Percentiles rank a stretch among this genome's conserved stretches.
These are phyloP conservation scores for Alternaria angustiovoidea DNA, from an alignment of 2,329 filamentous ascomycete species.

Conservation along the genomic window DNA sequence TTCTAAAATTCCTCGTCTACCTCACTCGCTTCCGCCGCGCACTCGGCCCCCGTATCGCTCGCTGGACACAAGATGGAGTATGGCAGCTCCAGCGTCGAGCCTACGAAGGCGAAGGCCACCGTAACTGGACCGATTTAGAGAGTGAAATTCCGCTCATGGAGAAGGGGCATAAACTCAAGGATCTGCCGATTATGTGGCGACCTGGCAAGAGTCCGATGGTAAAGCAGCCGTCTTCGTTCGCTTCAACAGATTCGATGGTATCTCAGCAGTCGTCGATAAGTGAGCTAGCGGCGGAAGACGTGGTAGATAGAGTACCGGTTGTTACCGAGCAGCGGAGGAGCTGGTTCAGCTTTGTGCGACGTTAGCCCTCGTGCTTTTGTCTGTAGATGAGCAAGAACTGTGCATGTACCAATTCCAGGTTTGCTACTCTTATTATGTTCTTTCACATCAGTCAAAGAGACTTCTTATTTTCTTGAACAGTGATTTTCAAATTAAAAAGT, in stretches of 20 bases:
- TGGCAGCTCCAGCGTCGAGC: constrained; percentile 38
- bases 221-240: neutral
- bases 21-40: constrained; percentile 20
- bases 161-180: constrained; percentile 12
- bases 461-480: neutral
- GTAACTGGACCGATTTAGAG: constrained; percentile 5
- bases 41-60: constrained; percentile 30
- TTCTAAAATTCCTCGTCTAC: constrained; percentile 31
- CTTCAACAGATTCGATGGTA: neutral
- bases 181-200: constrained; percentile 5
- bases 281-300: neutral
- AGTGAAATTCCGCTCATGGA: constrained; percentile 11
- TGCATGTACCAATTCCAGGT: neutral
- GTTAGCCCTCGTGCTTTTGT: neutral
- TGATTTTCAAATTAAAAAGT: no score
- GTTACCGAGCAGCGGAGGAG: neutral
- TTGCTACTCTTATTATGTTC: neutral
- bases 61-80: constrained; percentile 39
- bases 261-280: neutral
- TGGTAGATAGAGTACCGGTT: neutral
- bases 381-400: neutral
- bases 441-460: neutral
- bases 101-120: constrained; percentile 22
- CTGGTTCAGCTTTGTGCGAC: neutral
- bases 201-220: constrained; percentile 5